A percentile compares a stretch with the other conserved stretches of the same genome.
phyloP scores from a whole-genome alignment of 2,329 filamentous ascomycete genomes.

The Bipolaris bicolor region DNA sequence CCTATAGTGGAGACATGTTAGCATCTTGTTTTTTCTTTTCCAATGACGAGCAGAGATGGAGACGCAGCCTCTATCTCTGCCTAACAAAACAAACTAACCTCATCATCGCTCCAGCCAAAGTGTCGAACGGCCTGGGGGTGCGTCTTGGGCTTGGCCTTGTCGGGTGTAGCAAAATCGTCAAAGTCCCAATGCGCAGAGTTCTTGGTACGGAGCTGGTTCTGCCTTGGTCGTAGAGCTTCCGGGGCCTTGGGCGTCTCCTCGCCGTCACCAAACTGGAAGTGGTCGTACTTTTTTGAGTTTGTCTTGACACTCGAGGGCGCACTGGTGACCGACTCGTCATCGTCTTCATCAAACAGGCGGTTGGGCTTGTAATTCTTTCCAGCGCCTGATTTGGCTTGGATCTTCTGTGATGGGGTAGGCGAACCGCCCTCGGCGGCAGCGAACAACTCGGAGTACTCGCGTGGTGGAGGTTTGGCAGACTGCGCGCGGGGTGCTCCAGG shows the following conservation, averaged over 20 bases:
- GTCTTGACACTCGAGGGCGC: conserved; percentile 61
- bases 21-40: conserved; percentile 10
- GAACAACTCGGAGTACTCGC: conserved; percentile 74
- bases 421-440: conserved; percentile 55
- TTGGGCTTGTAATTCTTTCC: conserved; percentile 60
- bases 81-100: conserved; percentile 50
- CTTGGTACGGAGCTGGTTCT: conserved; percentile 12
- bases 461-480: conserved; percentile 72
- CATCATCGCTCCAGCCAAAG: conserved; percentile 76
- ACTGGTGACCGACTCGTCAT: conserved; percentile 45
- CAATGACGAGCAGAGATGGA: conserved; percentile 2
- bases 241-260: conserved; percentile 47
- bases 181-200: conserved; percentile 73
- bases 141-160: conserved; percentile 71
- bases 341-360: conserved; percentile 64
- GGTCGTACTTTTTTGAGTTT: conserved; percentile 79
- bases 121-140: conserved; percentile 75
- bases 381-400: conserved; percentile 53
- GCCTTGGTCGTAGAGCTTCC: conserved; percentile 60
- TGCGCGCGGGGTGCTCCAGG: conserved; percentile 65
- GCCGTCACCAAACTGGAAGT: conserved; percentile 81
- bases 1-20: conserved; percentile 46
- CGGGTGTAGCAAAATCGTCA: conserved; percentile 82
- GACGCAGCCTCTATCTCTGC: conserved; percentile 23
- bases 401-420: conserved; percentile 52